Evolutionary conservation across 164 flowering plant genomes (phyloP).

Genomic region (Tinospora cordifolia): DNA sequence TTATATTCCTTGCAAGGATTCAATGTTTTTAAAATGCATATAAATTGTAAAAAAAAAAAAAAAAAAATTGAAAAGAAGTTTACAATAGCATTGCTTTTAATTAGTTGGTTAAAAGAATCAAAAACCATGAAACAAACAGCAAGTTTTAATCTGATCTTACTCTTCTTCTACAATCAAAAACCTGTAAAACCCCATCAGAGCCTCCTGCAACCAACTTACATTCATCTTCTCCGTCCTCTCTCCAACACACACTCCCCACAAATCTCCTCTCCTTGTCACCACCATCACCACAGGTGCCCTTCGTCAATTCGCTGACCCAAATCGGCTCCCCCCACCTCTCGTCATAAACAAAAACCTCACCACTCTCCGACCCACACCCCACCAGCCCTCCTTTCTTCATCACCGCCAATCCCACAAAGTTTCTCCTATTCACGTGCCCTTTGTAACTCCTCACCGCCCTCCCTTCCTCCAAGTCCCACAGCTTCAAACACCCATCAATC

Average conservation of each 20-base stretch:
- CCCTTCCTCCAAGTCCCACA: slow-evolving; percentile 32
- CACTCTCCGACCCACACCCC: slow-evolving; percentile 64
- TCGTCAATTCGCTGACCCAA: slow-evolving; percentile 48
- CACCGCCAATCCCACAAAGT: slow-evolving; percentile 64
- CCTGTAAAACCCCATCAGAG: slow-evolving; percentile 52
- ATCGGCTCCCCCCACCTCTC: slow-evolving; percentile 61
- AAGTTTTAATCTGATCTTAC: no score
- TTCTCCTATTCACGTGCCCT: slow-evolving; percentile 50
- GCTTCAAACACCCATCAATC: slow-evolving; percentile 52
- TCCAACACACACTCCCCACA: slow-evolving; percentile 12
- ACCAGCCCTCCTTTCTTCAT: slow-evolving; percentile 52
- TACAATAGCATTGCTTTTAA: no score
- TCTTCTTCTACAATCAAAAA: slow-evolving; percentile 32
- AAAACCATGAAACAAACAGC: no score
- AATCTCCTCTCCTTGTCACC: slow-evolving; percentile 26
- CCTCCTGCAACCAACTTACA: slow-evolving; percentile 64
- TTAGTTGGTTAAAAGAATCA: no score
- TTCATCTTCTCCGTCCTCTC: slow-evolving; percentile 29
- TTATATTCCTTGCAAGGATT: no score
- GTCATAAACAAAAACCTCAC: slow-evolving; percentile 57
- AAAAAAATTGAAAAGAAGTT: no score
- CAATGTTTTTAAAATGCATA: no score
- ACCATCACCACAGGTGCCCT: slow-evolving; percentile 26
- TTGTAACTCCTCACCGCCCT: slow-evolving; percentile 32
- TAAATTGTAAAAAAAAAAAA: no score